These are phyloP conservation scores for Lippia alba DNA, from an alignment of 305 asterid species.

Conservation along the genomic window DNA sequence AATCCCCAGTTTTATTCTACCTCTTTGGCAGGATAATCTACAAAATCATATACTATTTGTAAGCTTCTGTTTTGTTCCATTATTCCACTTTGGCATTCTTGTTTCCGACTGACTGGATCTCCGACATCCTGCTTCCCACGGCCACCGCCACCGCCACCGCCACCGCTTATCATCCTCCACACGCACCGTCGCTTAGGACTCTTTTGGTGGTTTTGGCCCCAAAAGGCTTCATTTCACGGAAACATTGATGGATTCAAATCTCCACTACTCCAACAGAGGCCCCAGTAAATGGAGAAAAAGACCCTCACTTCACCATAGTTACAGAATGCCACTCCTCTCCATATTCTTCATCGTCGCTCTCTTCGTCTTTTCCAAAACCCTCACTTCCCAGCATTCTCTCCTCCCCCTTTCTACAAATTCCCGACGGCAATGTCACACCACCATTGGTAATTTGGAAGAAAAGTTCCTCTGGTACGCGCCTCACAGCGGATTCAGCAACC, in stretches of 20 bases:
- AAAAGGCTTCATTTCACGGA: not conserved
- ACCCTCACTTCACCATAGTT: constrained; percentile 27
- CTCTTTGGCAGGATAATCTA: no score
- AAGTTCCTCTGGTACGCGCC: constrained; percentile 93
- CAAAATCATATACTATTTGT: no score
- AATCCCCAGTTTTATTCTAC: no score
- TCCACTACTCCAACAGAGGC: constrained; percentile 31
- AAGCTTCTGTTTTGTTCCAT: no score
- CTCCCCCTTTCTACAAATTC: constrained; percentile 44
- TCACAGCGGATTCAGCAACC: constrained; percentile 97
- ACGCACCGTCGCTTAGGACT: not conserved
- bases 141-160: no score
- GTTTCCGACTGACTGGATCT: no score
- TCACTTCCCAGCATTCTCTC: constrained; percentile 47
- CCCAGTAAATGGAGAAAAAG: constrained; percentile 45
- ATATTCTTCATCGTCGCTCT: constrained; percentile 40
- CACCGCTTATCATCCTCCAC: not conserved
- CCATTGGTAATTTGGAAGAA: constrained; percentile 37
- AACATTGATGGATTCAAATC: constrained; percentile 38
- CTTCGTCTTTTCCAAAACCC: constrained; percentile 52
- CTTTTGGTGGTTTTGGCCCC: no score
- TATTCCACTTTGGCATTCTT: no score
- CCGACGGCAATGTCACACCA: constrained; percentile 35
- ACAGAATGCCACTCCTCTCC: constrained; percentile 39
- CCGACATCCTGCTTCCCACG: no score